Conservation (phyloP, 768 basidiomycete species). For the Cystobasidium onofrii region DNA sequence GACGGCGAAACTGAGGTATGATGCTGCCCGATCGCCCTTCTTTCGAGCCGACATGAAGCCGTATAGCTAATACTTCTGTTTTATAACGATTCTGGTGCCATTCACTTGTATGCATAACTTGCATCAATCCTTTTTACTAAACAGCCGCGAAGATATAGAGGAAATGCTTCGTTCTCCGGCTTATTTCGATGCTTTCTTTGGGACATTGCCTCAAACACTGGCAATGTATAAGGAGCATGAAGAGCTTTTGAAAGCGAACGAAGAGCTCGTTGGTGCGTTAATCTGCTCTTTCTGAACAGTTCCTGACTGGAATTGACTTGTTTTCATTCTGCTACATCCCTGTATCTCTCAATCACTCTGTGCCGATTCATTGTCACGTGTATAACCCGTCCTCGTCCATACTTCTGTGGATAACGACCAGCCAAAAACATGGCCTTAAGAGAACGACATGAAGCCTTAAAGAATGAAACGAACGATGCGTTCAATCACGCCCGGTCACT, state of each 20-base stretch:
- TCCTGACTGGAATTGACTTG: too few relatives aligned
- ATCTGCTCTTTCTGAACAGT: too few relatives aligned
- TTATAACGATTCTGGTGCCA: too few relatives aligned
- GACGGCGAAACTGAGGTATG: slow-evolving; percentile 26
- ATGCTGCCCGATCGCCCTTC: background rate
- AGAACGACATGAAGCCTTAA: slow-evolving; percentile 19
- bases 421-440: slow-evolving; percentile 29
- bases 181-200: slow-evolving; percentile 36
- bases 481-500: slow-evolving; percentile 22
- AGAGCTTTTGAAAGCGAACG: slow-evolving; percentile 4
- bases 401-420: background rate
- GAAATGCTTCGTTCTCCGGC: slow-evolving; percentile 12
- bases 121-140: background rate
- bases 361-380: too few relatives aligned
- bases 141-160: slow-evolving; percentile 34
- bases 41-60: background rate
- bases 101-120: too few relatives aligned
- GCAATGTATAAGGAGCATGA: slow-evolving; percentile 2
- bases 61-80: too few relatives aligned
- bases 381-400: background rate
- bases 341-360: too few relatives aligned
- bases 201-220: slow-evolving; percentile 2
- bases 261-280: slow-evolving; percentile 24
- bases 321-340: too few relatives aligned
- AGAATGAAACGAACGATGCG: slow-evolving; percentile 18